A percentile compares a stretch with the other conserved stretches of the same genome.
These are phyloP conservation scores for Lathyrus oleraceus DNA, from an alignment of 306 rosid species.

Conservation along the genomic window DNA sequence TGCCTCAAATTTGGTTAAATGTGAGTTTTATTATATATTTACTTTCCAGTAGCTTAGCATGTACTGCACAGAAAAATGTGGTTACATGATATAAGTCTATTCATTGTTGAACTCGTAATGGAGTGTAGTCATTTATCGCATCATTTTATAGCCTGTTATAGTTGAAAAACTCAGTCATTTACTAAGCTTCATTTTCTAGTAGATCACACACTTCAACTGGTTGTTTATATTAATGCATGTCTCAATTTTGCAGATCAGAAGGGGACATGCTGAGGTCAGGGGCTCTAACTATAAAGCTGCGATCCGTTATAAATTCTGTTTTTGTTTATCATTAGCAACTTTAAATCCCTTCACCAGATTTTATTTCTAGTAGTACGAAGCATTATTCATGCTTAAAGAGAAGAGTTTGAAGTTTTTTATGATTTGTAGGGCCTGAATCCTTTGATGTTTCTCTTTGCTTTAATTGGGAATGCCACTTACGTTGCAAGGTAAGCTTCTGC, in stretches of 20 bases:
- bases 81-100: constrained; percentile 20
- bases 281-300: constrained; percentile 26
- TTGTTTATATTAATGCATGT: constrained; percentile 39
- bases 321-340: constrained; percentile 10
- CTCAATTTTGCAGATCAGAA: constrained; percentile 66
- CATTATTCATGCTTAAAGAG: background rate
- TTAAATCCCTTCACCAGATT: constrained; percentile 26
- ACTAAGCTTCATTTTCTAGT: no score
- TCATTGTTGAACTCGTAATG: constrained; percentile 4
- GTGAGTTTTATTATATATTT: constrained; percentile 54
- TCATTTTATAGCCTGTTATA: no score
- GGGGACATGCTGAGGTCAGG: constrained; percentile 81
- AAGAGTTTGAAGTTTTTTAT: constrained; percentile 25
- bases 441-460: constrained; percentile 80
- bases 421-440: constrained; percentile 87
- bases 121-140: no score
- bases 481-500: constrained; percentile 60
- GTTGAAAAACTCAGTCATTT: no score
- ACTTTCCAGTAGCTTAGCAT: constrained; percentile 26
- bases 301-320: background rate
- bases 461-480: constrained; percentile 75
- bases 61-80: background rate
- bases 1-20: constrained; percentile 80
- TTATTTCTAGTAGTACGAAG: constrained; percentile 23
- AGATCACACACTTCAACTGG: constrained; percentile 12